Conservation (phyloP, 1,284 basidiomycete genomes). For the Kalmanozyma brasiliensis region DNA sequence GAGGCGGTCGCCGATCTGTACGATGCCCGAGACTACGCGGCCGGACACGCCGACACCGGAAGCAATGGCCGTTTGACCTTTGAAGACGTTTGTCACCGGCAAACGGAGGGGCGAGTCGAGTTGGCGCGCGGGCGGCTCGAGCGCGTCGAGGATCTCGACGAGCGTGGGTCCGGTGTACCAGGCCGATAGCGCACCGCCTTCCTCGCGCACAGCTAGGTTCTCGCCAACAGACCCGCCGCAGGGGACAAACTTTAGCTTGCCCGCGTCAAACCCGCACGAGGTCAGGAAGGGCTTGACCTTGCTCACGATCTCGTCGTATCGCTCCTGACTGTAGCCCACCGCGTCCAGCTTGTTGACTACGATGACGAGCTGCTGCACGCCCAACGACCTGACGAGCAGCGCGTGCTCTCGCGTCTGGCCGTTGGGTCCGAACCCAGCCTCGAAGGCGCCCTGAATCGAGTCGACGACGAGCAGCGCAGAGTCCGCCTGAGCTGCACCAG, state of each 20-base stretch:
- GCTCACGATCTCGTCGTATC: constrained; percentile 85
- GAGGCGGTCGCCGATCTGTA: constrained; percentile 90
- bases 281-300: constrained; percentile 82
- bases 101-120: constrained; percentile 82
- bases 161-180: constrained; percentile 92
- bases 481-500: constrained; percentile 95
- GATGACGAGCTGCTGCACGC: constrained; percentile 91
- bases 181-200: constrained; percentile 71
- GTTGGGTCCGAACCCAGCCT: constrained; percentile 90
- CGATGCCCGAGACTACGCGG: constrained; percentile 84
- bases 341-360: constrained; percentile 93
- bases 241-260: constrained; percentile 85
- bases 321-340: constrained; percentile 76
- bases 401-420: constrained; percentile 98
- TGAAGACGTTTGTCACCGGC: constrained; percentile 95
- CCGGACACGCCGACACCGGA: constrained; percentile 84
- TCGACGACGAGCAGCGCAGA: constrained; percentile 95
- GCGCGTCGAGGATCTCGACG: constrained; percentile 77
- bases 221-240: constrained; percentile 90
- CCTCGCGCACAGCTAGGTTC: constrained; percentile 74
- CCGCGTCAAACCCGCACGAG: constrained; percentile 84
- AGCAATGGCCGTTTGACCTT: constrained; percentile 77
- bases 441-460: constrained; percentile 88
- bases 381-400: constrained; percentile 88
- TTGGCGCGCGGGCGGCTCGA: constrained; percentile 80